phyloP scores from a whole-genome alignment of 2,329 filamentous ascomycete genomes.

The Malbranchea cinnamomea region DNA sequence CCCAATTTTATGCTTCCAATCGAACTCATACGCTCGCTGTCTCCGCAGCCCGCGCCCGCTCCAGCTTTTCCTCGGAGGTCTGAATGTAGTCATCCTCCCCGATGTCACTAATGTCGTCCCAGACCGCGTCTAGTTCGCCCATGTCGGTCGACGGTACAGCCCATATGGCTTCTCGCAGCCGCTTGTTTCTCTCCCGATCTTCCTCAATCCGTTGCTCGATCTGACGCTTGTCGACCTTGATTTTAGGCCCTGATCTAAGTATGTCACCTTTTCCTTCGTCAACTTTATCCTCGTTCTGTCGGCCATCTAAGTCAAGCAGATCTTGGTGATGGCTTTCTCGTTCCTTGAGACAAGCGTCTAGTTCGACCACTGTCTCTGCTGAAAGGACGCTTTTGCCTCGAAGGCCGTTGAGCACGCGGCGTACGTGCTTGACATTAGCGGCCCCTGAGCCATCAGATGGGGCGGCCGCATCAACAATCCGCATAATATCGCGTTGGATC shows the following conservation, averaged over 20 bases:
- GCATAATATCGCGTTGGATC: conserved; percentile 85
- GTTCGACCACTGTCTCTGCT: conserved; percentile 58
- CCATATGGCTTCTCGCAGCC: conserved; percentile 85
- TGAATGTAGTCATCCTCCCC: conserved; percentile 73
- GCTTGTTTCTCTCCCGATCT: conserved; percentile 86
- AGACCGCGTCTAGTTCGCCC: conserved; percentile 65
- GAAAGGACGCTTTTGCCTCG: conserved; percentile 58
- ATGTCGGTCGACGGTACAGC: conserved; percentile 53
- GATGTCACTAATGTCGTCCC: conserved; percentile 75
- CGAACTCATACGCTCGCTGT: conserved; percentile 11
- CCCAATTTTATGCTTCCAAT: too few species aligned
- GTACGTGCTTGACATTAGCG: conserved; percentile 84
- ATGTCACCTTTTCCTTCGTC: conserved; percentile 11
- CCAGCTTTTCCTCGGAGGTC: conserved; percentile 56
- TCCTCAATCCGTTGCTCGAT: conserved; percentile 95
- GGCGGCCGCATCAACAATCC: conserved; percentile 82
- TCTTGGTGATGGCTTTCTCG: conserved; percentile 53
- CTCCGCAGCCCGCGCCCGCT: conserved; percentile 35
- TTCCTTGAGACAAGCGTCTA: conserved; percentile 70
- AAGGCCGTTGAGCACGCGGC: conserved; percentile 60
- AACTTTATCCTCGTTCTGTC: conserved; percentile 18
- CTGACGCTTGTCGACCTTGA: conserved; percentile 63
- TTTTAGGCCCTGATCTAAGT: conserved; percentile 15
- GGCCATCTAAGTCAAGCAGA: conserved; percentile 34
- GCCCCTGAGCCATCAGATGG: conserved; percentile 75